Evolutionary conservation across 768 basidiomycete species (phyloP).

Genomic region (Trametes sanguinea): DNA sequence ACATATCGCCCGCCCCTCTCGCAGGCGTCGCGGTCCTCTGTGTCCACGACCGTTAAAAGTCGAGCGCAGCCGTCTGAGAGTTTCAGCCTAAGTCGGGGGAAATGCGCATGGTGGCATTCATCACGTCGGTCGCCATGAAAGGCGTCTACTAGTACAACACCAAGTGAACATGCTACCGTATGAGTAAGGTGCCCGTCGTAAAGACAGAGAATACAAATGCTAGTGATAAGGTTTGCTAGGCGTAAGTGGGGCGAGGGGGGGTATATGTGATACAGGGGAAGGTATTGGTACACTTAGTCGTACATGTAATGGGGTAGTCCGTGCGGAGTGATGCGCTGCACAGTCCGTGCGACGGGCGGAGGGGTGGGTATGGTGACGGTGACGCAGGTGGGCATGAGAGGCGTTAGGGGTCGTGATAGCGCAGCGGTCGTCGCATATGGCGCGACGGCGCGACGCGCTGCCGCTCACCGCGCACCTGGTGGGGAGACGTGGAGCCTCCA

Average conservation of each 20-base stretch:
- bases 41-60: too few species aligned
- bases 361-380: not conserved
- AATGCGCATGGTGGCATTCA: not conserved
- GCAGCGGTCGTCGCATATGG: conserved; percentile 3
- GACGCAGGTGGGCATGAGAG: not conserved
- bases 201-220: not conserved
- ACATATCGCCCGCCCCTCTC: too few species aligned
- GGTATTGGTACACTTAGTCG: conserved; percentile 18
- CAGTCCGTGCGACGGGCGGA: conserved; percentile 7
- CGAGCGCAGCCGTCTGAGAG: too few species aligned
- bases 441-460: not conserved
- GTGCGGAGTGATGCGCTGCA: conserved; percentile 10
- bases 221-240: not conserved
- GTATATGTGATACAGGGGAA: conserved; percentile 12
- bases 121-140: not conserved
- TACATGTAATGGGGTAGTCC: conserved; percentile 14
- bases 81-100: not conserved
- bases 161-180: not conserved
- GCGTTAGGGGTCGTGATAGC: conserved; percentile 4
- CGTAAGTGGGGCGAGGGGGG: not conserved
- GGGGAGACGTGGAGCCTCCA: conserved; percentile 24
- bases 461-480: conserved; percentile 18
- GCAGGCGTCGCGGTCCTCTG: too few species aligned
- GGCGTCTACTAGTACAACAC: not conserved
- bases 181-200: not conserved